Evolutionary conservation across 129 eudicot species (phyloP).

Genomic region (Daucus carota): DNA sequence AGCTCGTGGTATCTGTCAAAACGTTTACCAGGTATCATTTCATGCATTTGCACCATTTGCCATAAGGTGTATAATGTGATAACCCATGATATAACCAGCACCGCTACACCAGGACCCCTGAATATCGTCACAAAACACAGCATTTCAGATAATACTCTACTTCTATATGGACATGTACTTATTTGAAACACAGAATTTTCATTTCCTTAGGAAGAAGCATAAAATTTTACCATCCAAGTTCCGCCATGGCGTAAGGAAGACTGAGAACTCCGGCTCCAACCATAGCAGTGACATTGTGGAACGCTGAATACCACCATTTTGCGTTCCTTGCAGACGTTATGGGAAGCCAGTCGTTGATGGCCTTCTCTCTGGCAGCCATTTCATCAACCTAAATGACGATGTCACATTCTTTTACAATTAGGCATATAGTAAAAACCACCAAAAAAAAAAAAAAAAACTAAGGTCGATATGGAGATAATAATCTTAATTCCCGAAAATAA

Average conservation of each 20-base stretch:
- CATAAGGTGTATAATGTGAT: slow-evolving; percentile 19
- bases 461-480: neutral
- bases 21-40: slow-evolving; percentile 18
- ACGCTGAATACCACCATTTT: slow-evolving; percentile 27
- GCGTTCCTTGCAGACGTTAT: slow-evolving; percentile 21
- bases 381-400: slow-evolving; percentile 8
- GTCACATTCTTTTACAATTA: neutral
- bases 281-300: slow-evolving; percentile 29
- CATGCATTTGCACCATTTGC: slow-evolving; percentile 24
- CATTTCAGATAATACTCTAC: neutral
- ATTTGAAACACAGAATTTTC: neutral
- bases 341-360: slow-evolving; percentile 22
- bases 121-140: neutral
- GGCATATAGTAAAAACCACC: neutral
- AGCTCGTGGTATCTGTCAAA: slow-evolving; percentile 19
- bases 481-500: neutral
- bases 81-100: slow-evolving; percentile 12
- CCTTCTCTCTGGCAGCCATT: slow-evolving; percentile 11
- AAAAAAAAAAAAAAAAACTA: neutral
- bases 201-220: neutral
- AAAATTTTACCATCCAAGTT: slow-evolving; percentile 16
- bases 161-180: neutral
- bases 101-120: slow-evolving; percentile 20
- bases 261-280: slow-evolving; percentile 22
- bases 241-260: slow-evolving; percentile 19